Conservation (phyloP, 768 basidiomycete species). For the Sporobolomyces pararoseus region DNA sequence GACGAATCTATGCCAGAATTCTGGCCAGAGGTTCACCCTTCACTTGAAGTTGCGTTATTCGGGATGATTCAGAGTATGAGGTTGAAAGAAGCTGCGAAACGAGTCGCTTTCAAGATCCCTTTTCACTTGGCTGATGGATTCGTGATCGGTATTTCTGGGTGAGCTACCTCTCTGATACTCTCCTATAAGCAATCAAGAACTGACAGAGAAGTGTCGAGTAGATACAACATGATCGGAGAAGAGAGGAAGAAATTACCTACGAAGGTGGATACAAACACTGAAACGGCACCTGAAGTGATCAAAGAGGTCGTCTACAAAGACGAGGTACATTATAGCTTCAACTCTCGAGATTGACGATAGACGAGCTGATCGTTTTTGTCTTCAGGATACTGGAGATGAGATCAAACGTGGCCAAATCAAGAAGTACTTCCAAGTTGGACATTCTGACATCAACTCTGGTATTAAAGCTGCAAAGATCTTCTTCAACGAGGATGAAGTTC, state of each 20-base stretch:
- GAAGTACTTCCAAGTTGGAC: conserved; percentile 51
- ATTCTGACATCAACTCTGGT: conserved; percentile 40
- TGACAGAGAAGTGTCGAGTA: too few relatives aligned
- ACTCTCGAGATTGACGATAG: too few relatives aligned
- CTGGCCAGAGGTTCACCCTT: conserved; percentile 49
- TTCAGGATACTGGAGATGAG: conserved; percentile 47
- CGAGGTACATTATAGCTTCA: too few relatives aligned
- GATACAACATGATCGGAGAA: conserved; percentile 82
- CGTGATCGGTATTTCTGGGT: conserved; percentile 51
- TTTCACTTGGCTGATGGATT: conserved; percentile 61
- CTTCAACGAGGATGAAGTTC: conserved; percentile 40
- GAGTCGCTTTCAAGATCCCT: conserved; percentile 74
- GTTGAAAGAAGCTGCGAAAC: conserved; percentile 75
- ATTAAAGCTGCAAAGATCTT: conserved; percentile 40
- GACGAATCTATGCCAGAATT: background rate
- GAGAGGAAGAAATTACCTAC: conserved; percentile 78
- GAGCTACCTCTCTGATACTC: conserved; percentile 2
- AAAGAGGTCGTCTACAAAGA: conserved; percentile 71
- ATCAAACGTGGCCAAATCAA: conserved; percentile 49
- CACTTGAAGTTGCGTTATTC: conserved; percentile 40
- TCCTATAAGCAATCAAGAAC: too few relatives aligned
- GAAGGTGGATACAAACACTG: conserved; percentile 60
- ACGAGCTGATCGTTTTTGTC: background rate
- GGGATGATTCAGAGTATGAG: conserved; percentile 58
- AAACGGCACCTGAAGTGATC: conserved; percentile 55